Evolutionary conservation across 2,329 filamentous ascomycete genomes (phyloP), one percentile per base, ranked within the genome.

Genomic region (Lomentospora prolificans): DNA sequence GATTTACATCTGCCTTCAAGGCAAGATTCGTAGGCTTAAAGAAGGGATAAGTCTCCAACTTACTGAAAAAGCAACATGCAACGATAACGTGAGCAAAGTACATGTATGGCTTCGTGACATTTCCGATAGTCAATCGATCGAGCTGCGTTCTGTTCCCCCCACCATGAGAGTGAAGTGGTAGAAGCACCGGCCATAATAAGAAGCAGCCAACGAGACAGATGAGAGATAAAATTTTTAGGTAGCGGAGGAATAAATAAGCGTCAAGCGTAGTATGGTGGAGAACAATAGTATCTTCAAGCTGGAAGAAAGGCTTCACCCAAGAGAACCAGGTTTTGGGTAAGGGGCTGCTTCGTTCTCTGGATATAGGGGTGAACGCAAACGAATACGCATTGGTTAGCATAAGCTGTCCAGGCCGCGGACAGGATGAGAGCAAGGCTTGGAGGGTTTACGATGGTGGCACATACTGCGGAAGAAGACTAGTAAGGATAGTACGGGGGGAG

Each of bases 191-290:
- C 86, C 89, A 96, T 24, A 89, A 92, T 52, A 97, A 83, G 63
- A 77, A 76, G 63, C 84, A 84, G 58, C 91, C 92, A 12, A 91
- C 84, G 53, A 96, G 77, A 69, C 87, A 91, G 61, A 94, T 87
- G 62, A 87, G 78, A 55, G 86, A 81, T 27, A 85, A 75, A 55
- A 94, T 82, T 64, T 89, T 87, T 58, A 97, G 75, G 66, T 90
- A 95, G 48, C 91, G 88, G 50, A 96, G 79, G 65, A 95, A 89
- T 25, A 96, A 81, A 67, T 90, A 97, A 30, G 87, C 85, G 67
- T 97, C 92, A 60, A 97, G 80, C 2, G 89, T 90, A 67, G 90
- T 87, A 69, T 95, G 89, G 62, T 91, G 87, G 41, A 96, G 79
- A 25, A 90, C 79, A 63, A 89, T 94, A 58, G 83, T 84, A 69